These are phyloP conservation scores for Neurospora discreta DNA, from an alignment of 495 filamentous ascomycete genomes.

Conservation along the genomic window DNA sequence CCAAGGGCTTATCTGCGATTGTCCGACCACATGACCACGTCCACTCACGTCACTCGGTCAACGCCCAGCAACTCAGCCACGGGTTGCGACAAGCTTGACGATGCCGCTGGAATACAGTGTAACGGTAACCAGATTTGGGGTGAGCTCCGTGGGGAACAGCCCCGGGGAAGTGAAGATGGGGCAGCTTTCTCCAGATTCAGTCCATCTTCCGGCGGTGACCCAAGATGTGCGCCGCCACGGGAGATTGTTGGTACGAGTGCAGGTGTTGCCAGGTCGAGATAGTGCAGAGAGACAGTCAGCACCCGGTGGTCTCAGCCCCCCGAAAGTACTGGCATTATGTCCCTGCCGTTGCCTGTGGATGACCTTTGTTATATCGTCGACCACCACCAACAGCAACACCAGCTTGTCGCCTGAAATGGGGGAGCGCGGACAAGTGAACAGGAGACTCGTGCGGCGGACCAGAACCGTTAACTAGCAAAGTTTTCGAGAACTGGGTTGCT, in stretches of 20 bases:
- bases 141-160: background rate
- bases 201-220: background rate
- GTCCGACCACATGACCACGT: slow-evolving; percentile 11
- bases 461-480: background rate
- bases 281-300: background rate
- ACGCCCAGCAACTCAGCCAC: background rate
- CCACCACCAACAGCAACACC: background rate
- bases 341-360: background rate
- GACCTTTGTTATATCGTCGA: background rate
- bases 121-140: background rate
- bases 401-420: background rate
- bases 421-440: background rate
- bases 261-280: background rate
- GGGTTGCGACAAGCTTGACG: background rate
- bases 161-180: background rate
- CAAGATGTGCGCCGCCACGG: background rate
- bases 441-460: background rate
- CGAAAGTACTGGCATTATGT: background rate
- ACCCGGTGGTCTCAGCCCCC: background rate
- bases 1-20: slow-evolving; percentile 14
- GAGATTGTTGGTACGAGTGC: background rate
- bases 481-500: background rate
- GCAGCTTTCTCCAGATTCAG: background rate
- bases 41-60: slow-evolving; percentile 5
- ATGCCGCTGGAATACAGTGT: background rate